Conservation (phyloP, 2,329 filamentous ascomycete genomes). For the Trichophyton benhamiae region DNA sequence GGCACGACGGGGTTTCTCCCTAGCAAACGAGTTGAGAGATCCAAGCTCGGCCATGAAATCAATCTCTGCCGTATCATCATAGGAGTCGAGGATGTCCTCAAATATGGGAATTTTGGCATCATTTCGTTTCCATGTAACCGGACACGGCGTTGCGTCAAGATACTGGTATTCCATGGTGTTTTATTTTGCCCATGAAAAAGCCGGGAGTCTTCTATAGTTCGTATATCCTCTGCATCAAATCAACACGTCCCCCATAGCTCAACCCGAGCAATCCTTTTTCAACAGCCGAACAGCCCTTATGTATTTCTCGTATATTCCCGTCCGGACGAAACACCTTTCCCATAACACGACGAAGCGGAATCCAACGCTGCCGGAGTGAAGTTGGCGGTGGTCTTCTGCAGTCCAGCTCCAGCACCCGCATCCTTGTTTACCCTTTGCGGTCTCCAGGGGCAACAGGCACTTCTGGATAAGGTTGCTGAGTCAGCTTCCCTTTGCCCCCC, state of each 20-base stretch:
- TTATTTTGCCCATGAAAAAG: not conserved
- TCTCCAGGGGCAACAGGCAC: not conserved
- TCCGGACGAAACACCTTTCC: not conserved
- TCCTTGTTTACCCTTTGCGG: not conserved
- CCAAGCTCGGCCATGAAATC: conserved; percentile 32
- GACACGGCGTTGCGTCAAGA: conserved; percentile 25
- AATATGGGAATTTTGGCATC: conserved; percentile 18
- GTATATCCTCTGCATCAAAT: not conserved
- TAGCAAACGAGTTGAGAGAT: conserved; percentile 19
- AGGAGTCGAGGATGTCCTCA: conserved; percentile 14
- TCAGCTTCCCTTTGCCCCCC: not conserved
- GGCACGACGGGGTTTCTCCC: conserved; percentile 21
- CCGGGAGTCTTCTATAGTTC: not conserved
- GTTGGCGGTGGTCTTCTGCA: not conserved
- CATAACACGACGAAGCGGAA: not conserved
- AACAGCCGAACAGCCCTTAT: not conserved
- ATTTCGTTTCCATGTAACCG: conserved; percentile 16
- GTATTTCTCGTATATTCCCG: not conserved
- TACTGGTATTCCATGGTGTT: not conserved
- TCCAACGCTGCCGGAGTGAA: not conserved
- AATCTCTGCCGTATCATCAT: conserved; percentile 26
- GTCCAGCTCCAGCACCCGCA: not conserved
- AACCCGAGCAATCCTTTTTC: not conserved
- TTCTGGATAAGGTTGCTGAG: not conserved
- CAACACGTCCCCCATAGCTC: not conserved